Percentiles rank a stretch among this genome's conserved stretches.
These are phyloP conservation scores for Suillus decipiens DNA, from an alignment of 768 basidiomycete species.

Conservation along the genomic window DNA sequence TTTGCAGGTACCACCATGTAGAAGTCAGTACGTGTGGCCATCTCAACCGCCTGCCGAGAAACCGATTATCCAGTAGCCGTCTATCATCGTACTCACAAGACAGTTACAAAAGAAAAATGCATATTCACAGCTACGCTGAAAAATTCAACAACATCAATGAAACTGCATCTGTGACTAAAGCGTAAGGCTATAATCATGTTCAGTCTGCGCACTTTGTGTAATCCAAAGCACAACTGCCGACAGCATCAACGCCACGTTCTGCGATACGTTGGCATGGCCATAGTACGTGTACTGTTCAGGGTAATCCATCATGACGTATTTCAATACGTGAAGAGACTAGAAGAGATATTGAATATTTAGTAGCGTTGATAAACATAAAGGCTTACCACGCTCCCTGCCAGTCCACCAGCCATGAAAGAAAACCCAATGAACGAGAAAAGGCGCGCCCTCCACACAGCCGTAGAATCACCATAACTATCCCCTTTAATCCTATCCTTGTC, in stretches of 20 bases:
- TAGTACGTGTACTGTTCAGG: constrained; percentile 82
- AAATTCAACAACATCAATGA: background rate
- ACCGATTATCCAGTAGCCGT: background rate
- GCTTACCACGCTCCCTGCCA: constrained; percentile 96
- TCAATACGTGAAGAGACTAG: constrained; percentile 86
- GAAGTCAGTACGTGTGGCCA: background rate
- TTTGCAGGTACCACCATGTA: background rate
- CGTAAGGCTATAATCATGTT: constrained; percentile 93
- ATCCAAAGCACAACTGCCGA: constrained; percentile 91
- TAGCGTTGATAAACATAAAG: background rate
- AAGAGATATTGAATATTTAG: background rate
- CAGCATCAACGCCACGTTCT: constrained; percentile 84
- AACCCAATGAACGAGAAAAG: constrained; percentile 84
- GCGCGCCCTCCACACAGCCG: constrained; percentile 70
- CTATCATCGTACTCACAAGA: background rate
- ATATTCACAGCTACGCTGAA: background rate
- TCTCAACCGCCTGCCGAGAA: background rate
- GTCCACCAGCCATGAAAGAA: constrained; percentile 94
- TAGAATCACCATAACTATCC: constrained; percentile 79
- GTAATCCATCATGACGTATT: constrained; percentile 79
- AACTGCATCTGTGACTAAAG: constrained; percentile 37
- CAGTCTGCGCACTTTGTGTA: constrained; percentile 79
- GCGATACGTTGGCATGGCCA: constrained; percentile 94
- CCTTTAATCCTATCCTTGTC: constrained; percentile 82
- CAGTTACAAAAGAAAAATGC: background rate